Percentiles rank a stretch among this genome's conserved stretches.
phyloP scores from a whole-genome alignment of 345 rosid species.

The Salix suchowensis region DNA sequence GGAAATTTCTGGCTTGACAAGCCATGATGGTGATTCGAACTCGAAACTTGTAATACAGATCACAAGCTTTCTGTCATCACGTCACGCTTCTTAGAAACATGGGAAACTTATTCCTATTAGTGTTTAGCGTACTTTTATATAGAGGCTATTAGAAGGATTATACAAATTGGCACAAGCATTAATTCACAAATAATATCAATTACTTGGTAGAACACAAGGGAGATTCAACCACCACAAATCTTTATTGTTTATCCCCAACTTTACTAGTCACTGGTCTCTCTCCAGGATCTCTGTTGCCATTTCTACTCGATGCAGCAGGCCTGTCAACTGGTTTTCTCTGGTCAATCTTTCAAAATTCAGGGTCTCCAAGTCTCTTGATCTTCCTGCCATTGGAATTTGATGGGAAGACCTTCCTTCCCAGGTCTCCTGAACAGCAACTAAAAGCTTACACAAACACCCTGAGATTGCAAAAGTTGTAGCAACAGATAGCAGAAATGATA shows the following conservation, averaged over 20 bases:
- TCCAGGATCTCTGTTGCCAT: constrained; percentile 16
- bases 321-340: constrained; percentile 14
- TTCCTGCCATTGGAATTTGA: constrained; percentile 27
- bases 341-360: constrained; percentile 8
- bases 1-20: background rate
- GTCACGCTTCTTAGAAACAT: no score
- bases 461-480: background rate
- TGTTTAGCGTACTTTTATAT: background rate
- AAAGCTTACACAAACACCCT: constrained; percentile 16
- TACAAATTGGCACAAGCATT: background rate
- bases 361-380: constrained; percentile 10
- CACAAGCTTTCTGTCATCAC: no score
- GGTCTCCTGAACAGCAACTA: constrained; percentile 45
- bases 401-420: constrained; percentile 19
- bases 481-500: background rate
- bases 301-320: constrained; percentile 26
- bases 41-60: no score
- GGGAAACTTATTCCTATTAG: background rate
- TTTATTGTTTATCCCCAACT: constrained; percentile 23
- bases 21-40: no score
- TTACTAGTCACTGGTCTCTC: constrained; percentile 18
- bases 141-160: no score
- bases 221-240: constrained; percentile 74
- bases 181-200: background rate
- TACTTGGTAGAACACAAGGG: constrained; percentile 63